These are phyloP conservation scores for Pyrenochaeta sp. DNA, from an alignment of 2,329 filamentous ascomycete genomes.

Conservation along the genomic window DNA sequence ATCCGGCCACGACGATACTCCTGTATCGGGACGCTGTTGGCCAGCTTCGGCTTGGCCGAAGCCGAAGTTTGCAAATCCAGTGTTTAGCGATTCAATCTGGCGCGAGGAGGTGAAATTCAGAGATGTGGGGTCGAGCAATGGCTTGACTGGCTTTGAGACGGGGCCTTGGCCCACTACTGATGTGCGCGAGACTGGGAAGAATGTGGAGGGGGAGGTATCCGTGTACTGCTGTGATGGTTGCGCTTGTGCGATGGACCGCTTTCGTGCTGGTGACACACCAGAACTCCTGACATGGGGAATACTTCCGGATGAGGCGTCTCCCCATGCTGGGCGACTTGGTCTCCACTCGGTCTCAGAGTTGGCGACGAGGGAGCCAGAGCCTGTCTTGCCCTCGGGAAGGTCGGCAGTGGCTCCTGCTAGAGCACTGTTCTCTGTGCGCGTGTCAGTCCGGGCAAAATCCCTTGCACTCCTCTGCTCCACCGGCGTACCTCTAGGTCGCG, in stretches of 20 bases:
- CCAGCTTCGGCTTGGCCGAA: slow-evolving; percentile 42
- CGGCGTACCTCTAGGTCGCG: slow-evolving; percentile 42
- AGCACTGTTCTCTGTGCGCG: slow-evolving; percentile 37
- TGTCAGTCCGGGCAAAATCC: slow-evolving; percentile 20
- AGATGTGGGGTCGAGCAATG: slow-evolving; percentile 43
- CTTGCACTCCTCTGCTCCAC: not conserved
- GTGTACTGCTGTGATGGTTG: slow-evolving; percentile 44
- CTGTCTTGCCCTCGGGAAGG: slow-evolving; percentile 65
- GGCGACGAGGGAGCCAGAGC: slow-evolving; percentile 73
- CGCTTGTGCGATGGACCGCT: slow-evolving; percentile 47
- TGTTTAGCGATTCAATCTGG: slow-evolving; percentile 41
- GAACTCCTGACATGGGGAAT: slow-evolving; percentile 45
- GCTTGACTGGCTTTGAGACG: slow-evolving; percentile 36
- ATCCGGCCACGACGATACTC: slow-evolving; percentile 46
- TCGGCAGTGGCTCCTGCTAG: slow-evolving; percentile 36
- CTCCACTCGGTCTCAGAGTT: slow-evolving; percentile 75
- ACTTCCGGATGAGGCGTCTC: slow-evolving; percentile 50
- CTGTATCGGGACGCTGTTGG: slow-evolving; percentile 35
- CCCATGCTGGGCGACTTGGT: slow-evolving; percentile 67
- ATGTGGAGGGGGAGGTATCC: slow-evolving; percentile 35
- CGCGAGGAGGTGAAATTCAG: slow-evolving; percentile 42
- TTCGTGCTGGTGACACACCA: slow-evolving; percentile 49
- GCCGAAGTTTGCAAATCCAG: slow-evolving; percentile 44
- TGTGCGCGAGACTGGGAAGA: slow-evolving; percentile 36
- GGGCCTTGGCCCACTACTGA: slow-evolving; percentile 30